Evolutionary conservation across 257 asterid genomes (phyloP).

Genomic region (Euphrasia confusa): DNA sequence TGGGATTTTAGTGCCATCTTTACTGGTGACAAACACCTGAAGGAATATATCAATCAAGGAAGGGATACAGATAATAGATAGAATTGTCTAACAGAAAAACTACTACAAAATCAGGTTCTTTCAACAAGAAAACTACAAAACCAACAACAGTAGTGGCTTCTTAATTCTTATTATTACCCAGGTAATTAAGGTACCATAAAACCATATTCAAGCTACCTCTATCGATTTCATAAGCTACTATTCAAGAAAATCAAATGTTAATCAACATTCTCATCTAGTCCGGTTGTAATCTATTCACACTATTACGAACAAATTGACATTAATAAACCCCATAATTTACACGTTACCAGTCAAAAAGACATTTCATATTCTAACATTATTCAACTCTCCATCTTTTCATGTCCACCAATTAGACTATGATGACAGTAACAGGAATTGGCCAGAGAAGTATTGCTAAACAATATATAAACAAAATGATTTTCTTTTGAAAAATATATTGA

Average conservation of each 20-base stretch:
- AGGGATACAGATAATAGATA: not conserved
- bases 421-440: not conserved
- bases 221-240: not conserved
- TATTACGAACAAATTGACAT: not conserved
- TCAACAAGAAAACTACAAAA: not conserved
- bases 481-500: not conserved
- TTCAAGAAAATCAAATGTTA: not conserved
- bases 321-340: not conserved
- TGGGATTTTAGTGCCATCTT: conserved; percentile 74
- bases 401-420: conserved; percentile 4
- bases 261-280: not conserved
- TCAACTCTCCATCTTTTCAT: not conserved
- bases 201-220: not conserved
- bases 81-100: not conserved
- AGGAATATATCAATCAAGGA: conserved; percentile 18
- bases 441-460: conserved; percentile 3
- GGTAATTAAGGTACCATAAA: not conserved
- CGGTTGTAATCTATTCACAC: not conserved
- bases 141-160: conserved; percentile 2
- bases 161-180: not conserved
- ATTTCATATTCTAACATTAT: not conserved
- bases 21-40: conserved; percentile 81
- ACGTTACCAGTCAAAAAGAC: conserved; percentile 15
- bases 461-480: not conserved
- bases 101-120: not conserved